These are phyloP conservation scores for Schizochytrium sp. DNA, from an alignment of 108 stramenopile species.

Conservation along the genomic window DNA sequence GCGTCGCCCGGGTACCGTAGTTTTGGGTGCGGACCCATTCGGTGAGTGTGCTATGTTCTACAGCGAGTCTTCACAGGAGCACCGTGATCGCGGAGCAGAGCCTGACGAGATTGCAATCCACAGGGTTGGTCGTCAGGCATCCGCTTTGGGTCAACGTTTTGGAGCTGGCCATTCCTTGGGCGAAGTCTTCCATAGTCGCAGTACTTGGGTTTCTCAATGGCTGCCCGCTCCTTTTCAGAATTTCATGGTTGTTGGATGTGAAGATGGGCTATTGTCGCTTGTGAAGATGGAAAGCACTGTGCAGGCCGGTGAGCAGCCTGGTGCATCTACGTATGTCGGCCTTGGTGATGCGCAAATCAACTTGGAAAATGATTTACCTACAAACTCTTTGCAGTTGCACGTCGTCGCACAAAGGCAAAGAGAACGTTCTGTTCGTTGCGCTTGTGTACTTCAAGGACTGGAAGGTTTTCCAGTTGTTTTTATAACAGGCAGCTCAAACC, in stretches of 20 bases:
- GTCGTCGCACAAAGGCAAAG: neutral
- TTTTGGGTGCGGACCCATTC: neutral
- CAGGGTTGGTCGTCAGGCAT: neutral
- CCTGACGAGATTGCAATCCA: neutral
- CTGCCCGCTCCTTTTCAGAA: neutral
- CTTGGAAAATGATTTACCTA: too few relatives aligned
- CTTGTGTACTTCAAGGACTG: neutral
- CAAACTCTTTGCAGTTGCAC: neutral
- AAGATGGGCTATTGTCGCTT: conserved; percentile 30
- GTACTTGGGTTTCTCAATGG: neutral
- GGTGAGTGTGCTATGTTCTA: conserved; percentile 13
- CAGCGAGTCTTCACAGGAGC: conserved; percentile 15
- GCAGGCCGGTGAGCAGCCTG: neutral
- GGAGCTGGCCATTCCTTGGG: neutral
- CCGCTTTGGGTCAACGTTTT: neutral
- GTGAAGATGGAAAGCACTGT: neutral
- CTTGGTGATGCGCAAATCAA: too few relatives aligned
- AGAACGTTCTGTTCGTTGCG: neutral
- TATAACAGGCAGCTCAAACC: conserved; percentile 16
- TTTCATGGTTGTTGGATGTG: neutral
- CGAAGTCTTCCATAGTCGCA: conserved; percentile 31
- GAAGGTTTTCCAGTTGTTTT: neutral
- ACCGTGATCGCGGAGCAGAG: neutral
- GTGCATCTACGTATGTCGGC: too few relatives aligned
- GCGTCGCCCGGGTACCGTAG: conserved; percentile 13